phyloP scores from a whole-genome alignment of 1,139 yeast species.

The Tardiomyces blankii region DNA sequence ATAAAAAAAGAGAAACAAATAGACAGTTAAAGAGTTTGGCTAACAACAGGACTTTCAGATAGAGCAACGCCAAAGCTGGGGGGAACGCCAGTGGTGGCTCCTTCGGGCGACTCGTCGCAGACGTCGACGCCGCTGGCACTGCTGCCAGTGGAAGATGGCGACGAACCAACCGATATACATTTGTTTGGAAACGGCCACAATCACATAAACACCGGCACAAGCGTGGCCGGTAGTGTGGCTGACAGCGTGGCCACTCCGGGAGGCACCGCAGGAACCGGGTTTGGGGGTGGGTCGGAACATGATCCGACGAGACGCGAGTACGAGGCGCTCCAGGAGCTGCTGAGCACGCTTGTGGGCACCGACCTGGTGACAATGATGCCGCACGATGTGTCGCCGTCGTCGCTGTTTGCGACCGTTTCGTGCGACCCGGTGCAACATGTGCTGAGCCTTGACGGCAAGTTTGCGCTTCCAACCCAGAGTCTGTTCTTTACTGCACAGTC shows the following conservation, averaged over 20 bases:
- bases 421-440: background rate
- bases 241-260: background rate
- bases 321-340: constrained; percentile 10
- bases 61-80: background rate
- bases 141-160: background rate
- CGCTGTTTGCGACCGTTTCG: constrained; percentile 16
- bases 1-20: no score
- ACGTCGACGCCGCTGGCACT: background rate
- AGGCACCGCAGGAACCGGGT: no score
- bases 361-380: constrained; percentile 3
- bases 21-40: no score
- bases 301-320: constrained; percentile 10
- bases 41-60: background rate
- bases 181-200: background rate
- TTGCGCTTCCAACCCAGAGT: constrained; percentile 57
- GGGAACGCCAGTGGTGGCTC: background rate
- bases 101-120: background rate
- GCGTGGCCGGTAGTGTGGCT: background rate
- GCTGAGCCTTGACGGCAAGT: constrained; percentile 39
- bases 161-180: background rate
- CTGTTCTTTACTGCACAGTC: constrained; percentile 32
- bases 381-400: constrained; percentile 5
- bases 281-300: no score
- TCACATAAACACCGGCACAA: background rate
- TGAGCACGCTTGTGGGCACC: constrained; percentile 7